Evolutionary conservation across 768 basidiomycete genomes (phyloP).

Genomic region (Tulasnella sp.): DNA sequence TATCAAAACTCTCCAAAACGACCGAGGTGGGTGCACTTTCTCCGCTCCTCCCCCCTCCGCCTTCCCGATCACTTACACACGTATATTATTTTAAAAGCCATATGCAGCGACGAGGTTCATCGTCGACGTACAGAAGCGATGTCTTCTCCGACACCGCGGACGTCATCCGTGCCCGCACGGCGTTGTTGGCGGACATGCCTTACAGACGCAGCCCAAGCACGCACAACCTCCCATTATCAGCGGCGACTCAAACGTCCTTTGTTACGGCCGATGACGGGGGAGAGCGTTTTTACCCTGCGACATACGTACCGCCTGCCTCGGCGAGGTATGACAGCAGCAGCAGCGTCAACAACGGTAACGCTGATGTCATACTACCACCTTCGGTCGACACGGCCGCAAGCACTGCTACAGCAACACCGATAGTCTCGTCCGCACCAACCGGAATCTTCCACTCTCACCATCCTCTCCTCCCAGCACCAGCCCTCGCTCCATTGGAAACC

Average conservation of each 20-base stretch:
- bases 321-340: background rate
- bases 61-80: background rate
- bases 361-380: background rate
- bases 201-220: background rate
- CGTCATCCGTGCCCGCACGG: slow-evolving; percentile 14
- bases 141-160: slow-evolving; percentile 12
- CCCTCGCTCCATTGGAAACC: background rate
- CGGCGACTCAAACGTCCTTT: background rate
- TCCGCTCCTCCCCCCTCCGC: background rate
- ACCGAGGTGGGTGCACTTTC: background rate
- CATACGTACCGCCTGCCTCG: background rate
- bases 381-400: background rate
- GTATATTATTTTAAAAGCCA: background rate
- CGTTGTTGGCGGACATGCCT: slow-evolving; percentile 15
- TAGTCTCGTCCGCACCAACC: background rate
- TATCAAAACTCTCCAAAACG: slow-evolving; percentile 8
- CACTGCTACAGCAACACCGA: background rate
- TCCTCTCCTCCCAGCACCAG: background rate
- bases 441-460: background rate
- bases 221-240: background rate
- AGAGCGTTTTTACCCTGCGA: background rate
- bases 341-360: background rate
- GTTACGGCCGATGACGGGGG: background rate
- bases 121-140: background rate
- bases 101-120: background rate